Base-by-base conservation (phyloP, 2,329 filamentous ascomycete genomes). In the Ceratocystis diversiconidia region DNA sequence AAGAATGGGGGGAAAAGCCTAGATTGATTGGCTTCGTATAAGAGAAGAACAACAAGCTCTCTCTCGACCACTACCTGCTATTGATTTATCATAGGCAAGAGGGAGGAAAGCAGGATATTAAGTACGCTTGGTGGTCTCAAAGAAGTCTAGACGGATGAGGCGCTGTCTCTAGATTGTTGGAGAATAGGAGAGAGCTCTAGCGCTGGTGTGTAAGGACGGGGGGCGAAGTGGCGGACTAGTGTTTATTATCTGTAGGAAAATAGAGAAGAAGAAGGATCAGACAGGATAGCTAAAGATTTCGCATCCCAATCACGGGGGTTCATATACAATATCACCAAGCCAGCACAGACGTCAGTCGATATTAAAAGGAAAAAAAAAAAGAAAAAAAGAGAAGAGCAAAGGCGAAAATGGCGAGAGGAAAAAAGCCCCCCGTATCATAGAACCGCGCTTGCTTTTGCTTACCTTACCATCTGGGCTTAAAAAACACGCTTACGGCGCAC, bases 261-360 rank as follows among this genome's bases (percentile, higher is more conserved):
- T 22, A 36, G 55, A 6, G 55, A 59, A 30, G 32, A 36, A 36
- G 22, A 30, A 57, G 55, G 55, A 59, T 59, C 7, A 17, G 55
- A 36, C 32, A 36, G 55, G 22, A 36, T n/a, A 30, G 52, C 15
- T 36, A 32, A 15, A 36, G 22, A 59, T n/a, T 28, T 32, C 15
- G 32, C 17, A 59, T 19, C 52, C 55, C 28, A 36, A 30, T 59
- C 25, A 30, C 30, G 55, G 55, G 19, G 25, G 15, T 25, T 52
- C 22, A 19, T n/a, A 8, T 52, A 25, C 10, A 25, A 59, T 59
- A 59, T 32, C 55, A 59, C 55, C 15, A 59, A 59, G 28, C 25
- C 55, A 59, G 55, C 55, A 59, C 55, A 59, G 55, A 59, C 28
- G 28, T 59, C 36, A 15, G 36, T 41, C 10, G 28, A 59, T 59